phyloP scores from a whole-genome alignment of 306 rosid species.

The Ammopiptanthus mongolicus region DNA sequence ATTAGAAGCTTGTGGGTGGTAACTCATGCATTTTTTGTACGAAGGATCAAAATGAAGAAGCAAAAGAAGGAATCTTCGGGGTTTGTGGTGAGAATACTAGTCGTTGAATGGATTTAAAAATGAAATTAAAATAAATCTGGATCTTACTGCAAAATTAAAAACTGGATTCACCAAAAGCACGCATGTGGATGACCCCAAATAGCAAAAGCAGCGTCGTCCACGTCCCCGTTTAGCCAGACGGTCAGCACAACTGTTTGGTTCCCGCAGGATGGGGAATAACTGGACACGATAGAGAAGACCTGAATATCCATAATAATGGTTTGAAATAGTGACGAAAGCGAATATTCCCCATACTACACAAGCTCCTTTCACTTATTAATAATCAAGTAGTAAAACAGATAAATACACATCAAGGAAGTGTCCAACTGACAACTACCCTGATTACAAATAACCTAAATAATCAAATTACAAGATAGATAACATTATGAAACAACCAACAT shows the following conservation, averaged over 20 bases:
- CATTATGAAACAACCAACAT: constrained; percentile 32
- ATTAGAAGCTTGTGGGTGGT: too few species aligned
- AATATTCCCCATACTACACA: neutral
- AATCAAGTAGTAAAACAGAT: constrained; percentile 7
- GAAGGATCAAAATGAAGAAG: too few species aligned
- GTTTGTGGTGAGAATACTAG: too few species aligned
- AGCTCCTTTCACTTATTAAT: constrained; percentile 30
- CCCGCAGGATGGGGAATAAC: neutral
- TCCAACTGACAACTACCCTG: constrained; percentile 22
- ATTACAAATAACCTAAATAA: constrained; percentile 25
- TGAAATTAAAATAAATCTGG: too few species aligned
- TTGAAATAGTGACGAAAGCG: neutral
- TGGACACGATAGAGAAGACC: neutral
- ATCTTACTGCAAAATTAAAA: too few species aligned
- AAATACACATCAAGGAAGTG: constrained; percentile 28
- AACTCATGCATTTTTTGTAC: too few species aligned
- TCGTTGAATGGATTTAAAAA: too few species aligned
- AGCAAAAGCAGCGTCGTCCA: too few species aligned
- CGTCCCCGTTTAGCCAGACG: neutral
- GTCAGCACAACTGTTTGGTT: neutral
- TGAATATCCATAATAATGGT: neutral
- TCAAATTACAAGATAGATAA: constrained; percentile 30
- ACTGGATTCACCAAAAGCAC: too few species aligned
- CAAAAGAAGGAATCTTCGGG: too few species aligned
- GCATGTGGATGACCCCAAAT: too few species aligned